These are phyloP conservation scores for Leptographium galeiforme DNA, from an alignment of 2,329 filamentous ascomycete genomes.

Conservation along the genomic window DNA sequence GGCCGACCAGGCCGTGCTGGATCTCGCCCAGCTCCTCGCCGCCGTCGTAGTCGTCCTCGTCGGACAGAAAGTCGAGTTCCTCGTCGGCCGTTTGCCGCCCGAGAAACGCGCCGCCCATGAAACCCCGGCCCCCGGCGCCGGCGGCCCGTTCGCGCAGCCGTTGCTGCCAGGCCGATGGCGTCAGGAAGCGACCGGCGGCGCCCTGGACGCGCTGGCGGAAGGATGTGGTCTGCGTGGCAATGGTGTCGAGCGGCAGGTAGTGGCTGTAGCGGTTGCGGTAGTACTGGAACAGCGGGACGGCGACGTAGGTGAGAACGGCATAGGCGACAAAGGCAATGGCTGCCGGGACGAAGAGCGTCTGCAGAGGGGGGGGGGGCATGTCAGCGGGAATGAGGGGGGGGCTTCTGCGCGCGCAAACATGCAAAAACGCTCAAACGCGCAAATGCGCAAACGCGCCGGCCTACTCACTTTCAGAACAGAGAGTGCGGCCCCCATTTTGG, in stretches of 20 bases:
- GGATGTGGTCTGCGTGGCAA: slow-evolving; percentile 43
- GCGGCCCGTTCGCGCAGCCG: slow-evolving; percentile 25
- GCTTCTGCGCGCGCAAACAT: no score
- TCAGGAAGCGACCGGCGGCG: slow-evolving; percentile 24
- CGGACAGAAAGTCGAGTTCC: slow-evolving; percentile 24
- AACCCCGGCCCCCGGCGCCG: slow-evolving; percentile 9
- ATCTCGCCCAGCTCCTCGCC: slow-evolving; percentile 55
- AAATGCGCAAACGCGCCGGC: not conserved
- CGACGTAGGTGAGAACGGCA: slow-evolving; percentile 47
- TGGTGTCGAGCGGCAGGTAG: slow-evolving; percentile 56
- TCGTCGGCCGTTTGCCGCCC: slow-evolving; percentile 17
- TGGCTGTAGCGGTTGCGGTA: slow-evolving; percentile 60
- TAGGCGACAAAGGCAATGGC: slow-evolving; percentile 58
- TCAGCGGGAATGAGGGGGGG: not conserved
- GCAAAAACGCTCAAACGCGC: not conserved
- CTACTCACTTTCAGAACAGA: slow-evolving; percentile 24
- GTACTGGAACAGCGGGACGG: slow-evolving; percentile 55
- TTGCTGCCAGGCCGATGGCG: slow-evolving; percentile 35
- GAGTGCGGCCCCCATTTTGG: slow-evolving; percentile 20
- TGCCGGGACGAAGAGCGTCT: slow-evolving; percentile 61
- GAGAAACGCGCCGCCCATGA: not conserved
- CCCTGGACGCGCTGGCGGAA: slow-evolving; percentile 37
- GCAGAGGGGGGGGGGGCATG: no score
- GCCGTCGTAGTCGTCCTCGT: slow-evolving; percentile 32
- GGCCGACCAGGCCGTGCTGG: slow-evolving; percentile 23